A percentile compares a stretch with the other conserved stretches of the same genome.
Evolutionary conservation across 1,284 basidiomycete genomes (phyloP).

Genomic region (Macrocystidia cucumis): DNA sequence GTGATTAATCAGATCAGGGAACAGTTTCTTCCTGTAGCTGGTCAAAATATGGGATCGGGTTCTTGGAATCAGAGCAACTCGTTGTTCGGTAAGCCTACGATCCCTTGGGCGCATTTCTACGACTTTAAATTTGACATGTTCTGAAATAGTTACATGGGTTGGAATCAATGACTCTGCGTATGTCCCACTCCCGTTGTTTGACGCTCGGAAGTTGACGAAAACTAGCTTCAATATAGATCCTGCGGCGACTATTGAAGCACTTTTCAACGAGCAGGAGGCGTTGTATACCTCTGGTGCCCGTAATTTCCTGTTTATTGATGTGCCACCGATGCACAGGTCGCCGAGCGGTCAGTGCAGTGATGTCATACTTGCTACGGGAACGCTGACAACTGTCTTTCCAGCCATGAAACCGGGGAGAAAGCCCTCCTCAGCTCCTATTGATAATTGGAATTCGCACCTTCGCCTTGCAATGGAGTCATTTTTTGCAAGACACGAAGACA

Average conservation of each 20-base stretch:
- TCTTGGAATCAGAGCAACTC: slow-evolving; percentile 33
- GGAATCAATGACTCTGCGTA: slow-evolving; percentile 61
- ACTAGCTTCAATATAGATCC: too few species aligned
- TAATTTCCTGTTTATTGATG: slow-evolving; percentile 57
- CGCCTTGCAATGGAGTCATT: slow-evolving; percentile 25
- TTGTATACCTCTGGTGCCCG: slow-evolving; percentile 44
- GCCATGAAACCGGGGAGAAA: too few species aligned
- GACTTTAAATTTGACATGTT: not conserved
- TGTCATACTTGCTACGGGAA: too few species aligned
- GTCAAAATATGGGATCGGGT: slow-evolving; percentile 28
- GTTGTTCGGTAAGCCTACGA: slow-evolving; percentile 40
- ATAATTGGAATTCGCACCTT: slow-evolving; percentile 39
- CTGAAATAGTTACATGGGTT: slow-evolving; percentile 46
- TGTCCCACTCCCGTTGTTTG: too few species aligned
- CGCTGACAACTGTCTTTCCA: too few species aligned
- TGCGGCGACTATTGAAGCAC: too few species aligned
- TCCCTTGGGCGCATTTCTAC: too few species aligned
- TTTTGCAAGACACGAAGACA: slow-evolving; percentile 28
- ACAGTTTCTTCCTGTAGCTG: slow-evolving; percentile 27
- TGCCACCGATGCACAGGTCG: slow-evolving; percentile 48
- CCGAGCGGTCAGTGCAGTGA: slow-evolving; percentile 31
- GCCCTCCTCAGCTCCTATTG: slow-evolving; percentile 12
- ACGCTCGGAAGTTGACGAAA: too few species aligned
- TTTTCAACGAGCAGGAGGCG: slow-evolving; percentile 36
- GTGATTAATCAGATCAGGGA: slow-evolving; percentile 27